Conservation (phyloP, 257 asterid genomes). For the Buddleja alternifolia region DNA sequence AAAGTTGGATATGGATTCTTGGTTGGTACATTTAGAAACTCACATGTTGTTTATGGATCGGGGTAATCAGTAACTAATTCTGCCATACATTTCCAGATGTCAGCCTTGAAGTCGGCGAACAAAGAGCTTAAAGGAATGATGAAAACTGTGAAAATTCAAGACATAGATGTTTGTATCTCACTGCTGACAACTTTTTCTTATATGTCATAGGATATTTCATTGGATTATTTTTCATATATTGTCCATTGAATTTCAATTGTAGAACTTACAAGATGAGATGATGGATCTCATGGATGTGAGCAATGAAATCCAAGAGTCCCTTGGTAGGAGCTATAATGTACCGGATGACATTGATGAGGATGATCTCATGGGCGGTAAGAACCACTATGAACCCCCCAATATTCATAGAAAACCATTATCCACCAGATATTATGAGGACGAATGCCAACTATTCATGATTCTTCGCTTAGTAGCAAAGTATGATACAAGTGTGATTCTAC, state of each 20-base stretch:
- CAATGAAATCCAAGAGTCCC: conserved; percentile 93
- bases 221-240: conserved; percentile 20
- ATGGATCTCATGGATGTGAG: conserved; percentile 99
- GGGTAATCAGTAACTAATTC: conserved; percentile 13
- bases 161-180: conserved; percentile 75
- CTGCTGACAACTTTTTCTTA: conserved; percentile 20
- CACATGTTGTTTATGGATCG: conserved; percentile 22
- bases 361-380: conserved; percentile 93
- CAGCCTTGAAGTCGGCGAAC: conserved; percentile 95
- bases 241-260: conserved; percentile 20
- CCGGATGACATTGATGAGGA: conserved; percentile 98
- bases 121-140: conserved; percentile 98
- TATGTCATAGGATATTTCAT: conserved; percentile 2
- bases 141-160: conserved; percentile 99
- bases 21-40: conserved; percentile 27
- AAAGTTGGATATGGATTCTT: conserved; percentile 34
- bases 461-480: not conserved
- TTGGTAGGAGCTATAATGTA: conserved; percentile 91
- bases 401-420: not conserved
- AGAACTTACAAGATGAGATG: conserved; percentile 99
- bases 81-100: conserved; percentile 62
- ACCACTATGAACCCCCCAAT: conserved; percentile 18
- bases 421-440: not conserved
- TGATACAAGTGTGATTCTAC: conserved; percentile 10
- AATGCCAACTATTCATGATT: conserved; percentile 6